phyloP scores from a whole-genome alignment of 73 alveolate genomes.

The Paramecium sexaurelia region DNA sequence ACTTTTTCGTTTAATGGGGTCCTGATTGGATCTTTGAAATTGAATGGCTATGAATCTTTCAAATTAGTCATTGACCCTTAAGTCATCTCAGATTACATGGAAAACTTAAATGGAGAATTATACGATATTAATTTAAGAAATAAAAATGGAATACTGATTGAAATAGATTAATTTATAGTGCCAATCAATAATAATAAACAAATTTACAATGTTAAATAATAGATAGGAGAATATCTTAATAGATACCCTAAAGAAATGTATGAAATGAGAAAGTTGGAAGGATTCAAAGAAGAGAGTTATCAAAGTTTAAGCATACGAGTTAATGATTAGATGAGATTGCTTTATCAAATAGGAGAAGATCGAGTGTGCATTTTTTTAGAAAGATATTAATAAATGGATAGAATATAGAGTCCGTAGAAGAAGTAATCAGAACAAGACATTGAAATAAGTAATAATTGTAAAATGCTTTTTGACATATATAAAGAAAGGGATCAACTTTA shows the following conservation, averaged over 20 bases:
- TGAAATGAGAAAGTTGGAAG: neutral
- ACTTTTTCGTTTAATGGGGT: conserved; percentile 13
- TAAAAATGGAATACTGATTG: neutral
- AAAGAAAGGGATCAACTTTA: neutral
- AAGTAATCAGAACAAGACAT: neutral
- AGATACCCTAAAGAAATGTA: neutral
- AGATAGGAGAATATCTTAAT: neutral
- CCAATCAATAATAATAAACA: neutral
- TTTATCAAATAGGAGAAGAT: neutral
- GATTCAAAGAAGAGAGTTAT: neutral
- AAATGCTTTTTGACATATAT: neutral
- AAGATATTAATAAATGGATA: neutral
- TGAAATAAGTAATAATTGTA: neutral
- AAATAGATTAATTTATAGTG: neutral
- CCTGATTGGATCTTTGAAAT: neutral
- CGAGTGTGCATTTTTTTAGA: neutral
- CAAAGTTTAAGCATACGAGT: neutral
- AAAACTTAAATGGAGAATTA: neutral
- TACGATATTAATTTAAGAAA: neutral
- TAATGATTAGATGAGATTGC: neutral
- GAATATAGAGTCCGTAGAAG: neutral
- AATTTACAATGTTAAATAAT: neutral
- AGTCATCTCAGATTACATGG: neutral
- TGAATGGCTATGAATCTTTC: neutral
- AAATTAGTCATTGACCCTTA: neutral